Evolutionary conservation across 2,329 filamentous ascomycete genomes (phyloP).

Genomic region (Clarireedia homoeocarpa): DNA sequence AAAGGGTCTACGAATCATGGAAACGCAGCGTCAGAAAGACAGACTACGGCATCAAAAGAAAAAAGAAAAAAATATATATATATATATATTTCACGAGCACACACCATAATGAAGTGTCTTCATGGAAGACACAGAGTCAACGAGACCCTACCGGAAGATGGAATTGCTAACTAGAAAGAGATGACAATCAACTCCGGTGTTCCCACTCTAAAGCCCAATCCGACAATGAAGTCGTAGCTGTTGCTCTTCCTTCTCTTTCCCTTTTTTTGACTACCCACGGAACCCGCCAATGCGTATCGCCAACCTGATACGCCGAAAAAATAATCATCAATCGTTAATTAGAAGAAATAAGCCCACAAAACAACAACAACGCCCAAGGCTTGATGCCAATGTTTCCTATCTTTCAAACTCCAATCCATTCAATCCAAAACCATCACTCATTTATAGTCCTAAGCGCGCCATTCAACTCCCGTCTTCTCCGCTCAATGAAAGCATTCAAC

Average conservation of each 20-base stretch:
- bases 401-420: background rate
- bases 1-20: background rate
- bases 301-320: background rate
- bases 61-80: background rate
- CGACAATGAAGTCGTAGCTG: background rate
- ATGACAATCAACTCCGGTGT: background rate
- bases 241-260: background rate
- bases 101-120: background rate
- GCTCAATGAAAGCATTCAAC: conserved; percentile 10
- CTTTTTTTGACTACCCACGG: background rate
- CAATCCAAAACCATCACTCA: background rate
- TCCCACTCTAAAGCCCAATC: background rate
- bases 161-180: background rate
- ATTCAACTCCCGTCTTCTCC: conserved; percentile 1
- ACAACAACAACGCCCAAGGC: background rate
- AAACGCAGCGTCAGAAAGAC: background rate
- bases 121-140: background rate
- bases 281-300: background rate
- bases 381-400: background rate
- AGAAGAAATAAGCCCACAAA: background rate
- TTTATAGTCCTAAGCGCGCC: background rate
- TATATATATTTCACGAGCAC: background rate
- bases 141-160: background rate
- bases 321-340: conserved; percentile 1
- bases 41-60: background rate